phyloP scores from a whole-genome alignment of 192 early-diverging fungal species.

The Endogone sp. region DNA sequence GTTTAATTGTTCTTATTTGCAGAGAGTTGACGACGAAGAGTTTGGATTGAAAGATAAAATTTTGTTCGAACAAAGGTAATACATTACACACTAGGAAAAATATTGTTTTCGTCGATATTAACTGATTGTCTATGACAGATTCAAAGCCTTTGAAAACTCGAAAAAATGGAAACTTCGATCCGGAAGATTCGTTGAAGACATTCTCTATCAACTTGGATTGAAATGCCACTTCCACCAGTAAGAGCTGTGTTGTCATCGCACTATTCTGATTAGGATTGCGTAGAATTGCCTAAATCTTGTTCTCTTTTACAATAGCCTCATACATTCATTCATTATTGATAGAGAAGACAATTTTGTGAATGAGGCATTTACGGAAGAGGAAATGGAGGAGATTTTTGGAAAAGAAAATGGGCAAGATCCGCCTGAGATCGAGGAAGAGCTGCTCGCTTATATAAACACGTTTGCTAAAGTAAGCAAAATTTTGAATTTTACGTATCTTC shows the following conservation, averaged over 20 bases:
- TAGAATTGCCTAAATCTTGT: not conserved
- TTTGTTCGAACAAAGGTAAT: slow-evolving; percentile 15
- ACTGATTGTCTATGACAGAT: slow-evolving; percentile 9
- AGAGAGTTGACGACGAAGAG: slow-evolving; percentile 15
- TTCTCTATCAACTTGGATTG: slow-evolving; percentile 21
- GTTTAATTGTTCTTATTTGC: too few species aligned
- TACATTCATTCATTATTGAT: slow-evolving; percentile 21
- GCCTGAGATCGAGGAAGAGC: slow-evolving; percentile 17
- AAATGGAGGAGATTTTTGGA: slow-evolving; percentile 10
- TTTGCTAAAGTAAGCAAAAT: slow-evolving; percentile 14
- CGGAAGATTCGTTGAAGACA: slow-evolving; percentile 19
- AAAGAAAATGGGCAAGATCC: slow-evolving; percentile 11
- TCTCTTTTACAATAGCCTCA: slow-evolving; percentile 12
- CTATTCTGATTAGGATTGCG: slow-evolving; percentile 2
- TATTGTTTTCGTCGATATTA: slow-evolving; percentile 14
- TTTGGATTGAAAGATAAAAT: slow-evolving; percentile 7
- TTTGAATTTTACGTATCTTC: not conserved
- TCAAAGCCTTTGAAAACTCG: slow-evolving; percentile 8
- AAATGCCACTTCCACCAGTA: slow-evolving; percentile 16
- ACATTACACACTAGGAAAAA: not conserved
- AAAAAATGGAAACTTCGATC: slow-evolving; percentile 19
- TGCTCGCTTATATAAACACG: slow-evolving; percentile 17
- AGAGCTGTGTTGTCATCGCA: slow-evolving; percentile 13
- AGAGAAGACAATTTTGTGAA: slow-evolving; percentile 10
- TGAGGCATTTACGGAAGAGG: slow-evolving; percentile 13